Evolutionary conservation across 1,284 basidiomycete genomes (phyloP).

Genomic region (Trichosporon coremiiforme): DNA sequence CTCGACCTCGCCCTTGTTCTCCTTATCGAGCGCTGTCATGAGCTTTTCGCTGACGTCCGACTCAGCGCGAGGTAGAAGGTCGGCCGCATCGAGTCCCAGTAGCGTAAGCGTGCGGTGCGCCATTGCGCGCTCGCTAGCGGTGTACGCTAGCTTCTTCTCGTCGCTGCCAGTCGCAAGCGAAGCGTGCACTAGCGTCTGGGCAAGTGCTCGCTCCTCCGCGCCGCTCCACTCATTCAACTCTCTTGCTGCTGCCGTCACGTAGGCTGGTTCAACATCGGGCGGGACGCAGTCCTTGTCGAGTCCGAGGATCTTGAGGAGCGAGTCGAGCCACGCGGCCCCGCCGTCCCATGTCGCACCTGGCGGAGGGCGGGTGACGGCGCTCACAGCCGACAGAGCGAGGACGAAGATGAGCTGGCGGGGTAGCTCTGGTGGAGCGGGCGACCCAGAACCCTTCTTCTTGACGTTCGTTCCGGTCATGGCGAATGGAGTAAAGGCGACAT

Average conservation of each 20-base stretch:
- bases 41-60: conserved; percentile 52
- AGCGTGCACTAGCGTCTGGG: conserved; percentile 44
- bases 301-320: conserved; percentile 46
- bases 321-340: conserved; percentile 40
- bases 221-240: conserved; percentile 40
- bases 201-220: conserved; percentile 39
- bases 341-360: conserved; percentile 26
- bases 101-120: conserved; percentile 47
- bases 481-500: not conserved
- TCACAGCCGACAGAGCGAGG: conserved; percentile 44
- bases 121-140: conserved; percentile 53
- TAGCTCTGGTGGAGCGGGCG: conserved; percentile 19
- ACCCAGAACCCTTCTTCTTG: not conserved
- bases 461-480: not conserved
- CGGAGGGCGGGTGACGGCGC: conserved; percentile 36
- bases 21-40: conserved; percentile 52
- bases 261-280: conserved; percentile 34
- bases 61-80: conserved; percentile 53
- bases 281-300: conserved; percentile 45
- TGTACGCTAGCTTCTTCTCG: conserved; percentile 47
- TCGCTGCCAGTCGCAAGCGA: conserved; percentile 40
- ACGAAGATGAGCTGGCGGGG: conserved; percentile 35
- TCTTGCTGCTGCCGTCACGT: conserved; percentile 38
- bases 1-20: conserved; percentile 45
- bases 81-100: conserved; percentile 46